Conservation (phyloP, 352 stramenopile species). For the Globisporangium okanoganense region DNA sequence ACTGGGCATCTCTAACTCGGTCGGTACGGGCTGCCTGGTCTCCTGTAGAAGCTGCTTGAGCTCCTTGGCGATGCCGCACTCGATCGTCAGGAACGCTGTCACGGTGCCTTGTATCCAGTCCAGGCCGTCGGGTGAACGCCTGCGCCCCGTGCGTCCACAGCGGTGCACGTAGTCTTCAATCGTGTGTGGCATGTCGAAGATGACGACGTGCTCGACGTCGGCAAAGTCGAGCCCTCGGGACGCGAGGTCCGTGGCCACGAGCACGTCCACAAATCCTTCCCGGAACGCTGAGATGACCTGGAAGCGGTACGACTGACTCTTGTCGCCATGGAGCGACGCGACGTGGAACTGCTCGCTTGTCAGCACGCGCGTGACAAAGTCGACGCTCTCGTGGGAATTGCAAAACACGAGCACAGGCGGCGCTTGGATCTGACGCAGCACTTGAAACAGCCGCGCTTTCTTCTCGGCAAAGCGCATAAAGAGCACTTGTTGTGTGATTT, state of each 20-base stretch:
- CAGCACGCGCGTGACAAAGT: slow-evolving; percentile 91
- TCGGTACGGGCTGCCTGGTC: slow-evolving; percentile 39
- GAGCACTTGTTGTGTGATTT: slow-evolving; percentile 90
- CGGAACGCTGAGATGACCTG: slow-evolving; percentile 47
- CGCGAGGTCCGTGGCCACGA: slow-evolving; percentile 90
- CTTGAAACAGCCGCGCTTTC: slow-evolving; percentile 32
- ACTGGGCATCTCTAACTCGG: slow-evolving; percentile 38
- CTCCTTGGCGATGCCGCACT: slow-evolving; percentile 50
- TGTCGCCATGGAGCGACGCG: slow-evolving; percentile 93
- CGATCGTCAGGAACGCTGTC: slow-evolving; percentile 50
- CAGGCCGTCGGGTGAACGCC: slow-evolving; percentile 16
- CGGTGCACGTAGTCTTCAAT: slow-evolving; percentile 92
- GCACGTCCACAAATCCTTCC: slow-evolving; percentile 56
- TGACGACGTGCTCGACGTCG: slow-evolving; percentile 79
- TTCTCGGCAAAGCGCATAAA: slow-evolving; percentile 53
- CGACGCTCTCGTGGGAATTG: slow-evolving; percentile 94
- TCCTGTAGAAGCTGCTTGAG: slow-evolving; percentile 44
- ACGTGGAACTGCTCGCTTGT: slow-evolving; percentile 93
- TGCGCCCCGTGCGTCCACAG: slow-evolving; percentile 67
- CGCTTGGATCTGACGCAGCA: slow-evolving; percentile 66
- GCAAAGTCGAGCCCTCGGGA: slow-evolving; percentile 87
- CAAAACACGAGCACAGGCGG: slow-evolving; percentile 97
- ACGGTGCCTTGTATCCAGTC: slow-evolving; percentile 24
- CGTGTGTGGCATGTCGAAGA: slow-evolving; percentile 89
- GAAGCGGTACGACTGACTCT: slow-evolving; percentile 65